Conservation (phyloP, 2,329 filamentous ascomycete genomes). For the Chaetomium strumarium region DNA sequence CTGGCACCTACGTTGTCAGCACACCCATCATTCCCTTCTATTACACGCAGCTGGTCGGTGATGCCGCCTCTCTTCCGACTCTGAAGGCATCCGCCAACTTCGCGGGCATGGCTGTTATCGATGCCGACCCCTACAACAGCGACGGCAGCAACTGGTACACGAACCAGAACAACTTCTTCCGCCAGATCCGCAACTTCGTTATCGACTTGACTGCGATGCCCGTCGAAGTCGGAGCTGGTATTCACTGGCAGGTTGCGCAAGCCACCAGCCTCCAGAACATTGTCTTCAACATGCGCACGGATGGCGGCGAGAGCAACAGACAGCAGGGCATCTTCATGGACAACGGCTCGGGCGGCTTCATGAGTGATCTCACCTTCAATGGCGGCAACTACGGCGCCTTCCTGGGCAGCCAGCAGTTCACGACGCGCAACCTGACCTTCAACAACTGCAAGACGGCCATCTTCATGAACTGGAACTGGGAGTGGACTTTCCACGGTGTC, state of each 20-base stretch:
- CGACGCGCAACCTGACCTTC: constrained; percentile 75
- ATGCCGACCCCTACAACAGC: constrained; percentile 75
- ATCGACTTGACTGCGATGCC: constrained; percentile 68
- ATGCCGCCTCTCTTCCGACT: constrained; percentile 64
- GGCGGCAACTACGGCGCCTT: constrained; percentile 74
- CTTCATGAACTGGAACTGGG: constrained; percentile 90
- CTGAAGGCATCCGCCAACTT: constrained; percentile 71
- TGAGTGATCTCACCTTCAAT: constrained; percentile 77
- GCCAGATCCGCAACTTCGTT: constrained; percentile 74
- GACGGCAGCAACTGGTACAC: constrained; percentile 67
- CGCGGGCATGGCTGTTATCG: constrained; percentile 79
- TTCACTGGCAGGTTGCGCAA: constrained; percentile 84
- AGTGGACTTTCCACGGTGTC: constrained; percentile 73
- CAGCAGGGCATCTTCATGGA: constrained; percentile 81
- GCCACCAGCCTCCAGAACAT: constrained; percentile 77
- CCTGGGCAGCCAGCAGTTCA: constrained; percentile 83
- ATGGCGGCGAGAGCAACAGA: constrained; percentile 56
- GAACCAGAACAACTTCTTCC: constrained; percentile 81
- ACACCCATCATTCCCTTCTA: constrained; percentile 78
- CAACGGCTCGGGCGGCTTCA: constrained; percentile 77
- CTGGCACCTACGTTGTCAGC: constrained; percentile 78
- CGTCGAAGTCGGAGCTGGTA: constrained; percentile 56
- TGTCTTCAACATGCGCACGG: constrained; percentile 69
- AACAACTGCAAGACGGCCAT: constrained; percentile 77
- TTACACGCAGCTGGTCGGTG: constrained; percentile 89